Conservation (phyloP, 2,329 filamentous ascomycete genomes). For the Aspergillus proliferans region DNA sequence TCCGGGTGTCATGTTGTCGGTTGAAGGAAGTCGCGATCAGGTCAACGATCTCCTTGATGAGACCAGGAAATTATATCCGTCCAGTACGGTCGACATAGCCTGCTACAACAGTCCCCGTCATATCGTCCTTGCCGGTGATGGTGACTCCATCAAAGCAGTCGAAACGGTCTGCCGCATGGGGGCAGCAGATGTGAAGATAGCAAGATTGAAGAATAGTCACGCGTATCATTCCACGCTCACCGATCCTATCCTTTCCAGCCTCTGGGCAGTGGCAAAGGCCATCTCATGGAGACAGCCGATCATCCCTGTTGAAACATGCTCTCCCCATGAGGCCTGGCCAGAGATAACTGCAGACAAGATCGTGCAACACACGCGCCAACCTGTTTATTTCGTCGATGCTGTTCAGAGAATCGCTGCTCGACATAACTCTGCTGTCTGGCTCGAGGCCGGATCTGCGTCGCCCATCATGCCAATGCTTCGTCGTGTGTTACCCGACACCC, state of each 20-base stretch:
- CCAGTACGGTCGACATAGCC: slow-evolving; percentile 15
- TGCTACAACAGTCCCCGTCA: slow-evolving; percentile 18
- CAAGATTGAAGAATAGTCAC: slow-evolving; percentile 41
- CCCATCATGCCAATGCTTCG: slow-evolving; percentile 28
- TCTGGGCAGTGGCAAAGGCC: slow-evolving; percentile 14
- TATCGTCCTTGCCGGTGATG: slow-evolving; percentile 16
- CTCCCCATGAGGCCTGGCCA: slow-evolving; percentile 2
- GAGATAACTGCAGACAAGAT: slow-evolving; percentile 9
- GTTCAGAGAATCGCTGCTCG: slow-evolving; percentile 22
- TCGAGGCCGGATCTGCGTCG: slow-evolving; percentile 32
- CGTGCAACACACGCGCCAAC: slow-evolving; percentile 33
- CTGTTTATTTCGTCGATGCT: slow-evolving; percentile 43
- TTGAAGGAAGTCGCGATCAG: slow-evolving; percentile 22
- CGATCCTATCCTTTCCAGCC: slow-evolving; percentile 28
- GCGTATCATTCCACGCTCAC: slow-evolving; percentile 45
- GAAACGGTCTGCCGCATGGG: slow-evolving; percentile 9
- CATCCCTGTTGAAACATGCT: slow-evolving; percentile 22
- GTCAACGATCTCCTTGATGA: slow-evolving; percentile 1
- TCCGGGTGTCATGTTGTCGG: slow-evolving; percentile 26
- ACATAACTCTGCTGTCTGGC: slow-evolving; percentile 17
- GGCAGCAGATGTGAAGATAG: slow-evolving; percentile 11
- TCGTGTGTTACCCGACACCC: slow-evolving; percentile 15
- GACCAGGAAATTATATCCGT: not conserved
- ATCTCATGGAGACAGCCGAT: slow-evolving; percentile 25
- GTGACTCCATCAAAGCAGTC: slow-evolving; percentile 6